Conservation (phyloP, 2,329 filamentous ascomycete species). For the Tolypocladium inflatum region DNA sequence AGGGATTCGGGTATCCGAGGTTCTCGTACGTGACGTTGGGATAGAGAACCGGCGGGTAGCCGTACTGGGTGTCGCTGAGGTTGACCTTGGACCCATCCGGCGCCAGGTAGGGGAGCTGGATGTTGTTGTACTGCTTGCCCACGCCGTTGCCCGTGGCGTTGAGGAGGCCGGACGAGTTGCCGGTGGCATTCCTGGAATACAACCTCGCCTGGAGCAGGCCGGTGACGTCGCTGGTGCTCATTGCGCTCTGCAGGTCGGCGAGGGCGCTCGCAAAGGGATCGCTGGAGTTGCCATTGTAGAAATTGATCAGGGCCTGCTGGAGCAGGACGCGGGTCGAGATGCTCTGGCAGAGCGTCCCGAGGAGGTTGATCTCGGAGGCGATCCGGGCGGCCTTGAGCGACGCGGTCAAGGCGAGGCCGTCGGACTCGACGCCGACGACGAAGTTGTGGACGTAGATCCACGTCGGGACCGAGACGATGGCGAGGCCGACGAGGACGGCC, state of each 20-base stretch:
- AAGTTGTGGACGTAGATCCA: constrained; percentile 50
- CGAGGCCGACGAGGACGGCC: constrained; percentile 50
- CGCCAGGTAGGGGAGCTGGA: constrained; percentile 47
- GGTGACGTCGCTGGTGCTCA: constrained; percentile 48
- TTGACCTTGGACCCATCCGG: constrained; percentile 47
- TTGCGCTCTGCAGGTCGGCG: constrained; percentile 61
- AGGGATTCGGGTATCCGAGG: constrained; percentile 29
- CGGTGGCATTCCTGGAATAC: constrained; percentile 59
- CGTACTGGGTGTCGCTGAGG: constrained; percentile 53
- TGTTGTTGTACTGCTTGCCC: constrained; percentile 25
- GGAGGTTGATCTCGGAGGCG: constrained; percentile 66
- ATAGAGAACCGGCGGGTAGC: constrained; percentile 64
- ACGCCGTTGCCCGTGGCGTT: constrained; percentile 48
- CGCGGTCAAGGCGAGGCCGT: constrained; percentile 66
- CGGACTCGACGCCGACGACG: constrained; percentile 41
- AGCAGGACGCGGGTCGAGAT: constrained; percentile 59
- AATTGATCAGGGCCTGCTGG: constrained; percentile 41
- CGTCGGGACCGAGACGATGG: constrained; percentile 71
- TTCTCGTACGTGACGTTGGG: constrained; percentile 65
- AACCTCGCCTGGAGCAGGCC: constrained; percentile 63
- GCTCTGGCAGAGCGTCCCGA: constrained; percentile 64
- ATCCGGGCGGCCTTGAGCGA: constrained; percentile 81
- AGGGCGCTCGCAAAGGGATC: constrained; percentile 52
- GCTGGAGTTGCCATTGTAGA: constrained; percentile 43
- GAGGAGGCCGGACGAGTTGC: constrained; percentile 44